Evolutionary conservation across 2,329 filamentous ascomycete species (phyloP), one percentile per base, ranked within the genome.

Genomic region (Plectosphaerella plurivora): DNA sequence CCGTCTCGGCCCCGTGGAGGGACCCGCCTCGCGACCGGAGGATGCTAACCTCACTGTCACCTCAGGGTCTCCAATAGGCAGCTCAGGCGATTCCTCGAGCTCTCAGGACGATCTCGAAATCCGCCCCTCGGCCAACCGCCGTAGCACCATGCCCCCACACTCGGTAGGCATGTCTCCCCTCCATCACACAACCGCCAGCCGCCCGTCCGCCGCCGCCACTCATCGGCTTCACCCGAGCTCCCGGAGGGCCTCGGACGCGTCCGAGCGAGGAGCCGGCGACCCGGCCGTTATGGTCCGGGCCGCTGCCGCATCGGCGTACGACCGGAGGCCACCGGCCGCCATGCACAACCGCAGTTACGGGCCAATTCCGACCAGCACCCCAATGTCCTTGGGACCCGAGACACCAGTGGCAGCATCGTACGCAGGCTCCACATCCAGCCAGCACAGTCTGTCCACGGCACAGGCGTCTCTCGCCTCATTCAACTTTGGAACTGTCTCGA

Each of bases 61-160:
- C 28, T 9, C 7, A 50, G 56, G 51, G 18, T 67, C 63, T 8
- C 64, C 68, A 15, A 61, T 61, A 16, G 66, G 66, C 49, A 75
- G 71, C 59, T 70, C 66, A 15, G 62, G 62, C 52, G 65, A 63
- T 48, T 73, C 70, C 15, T 67, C 60, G 47, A 70, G 66, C 57
- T 72, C 73, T 12, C 63, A 68, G 49, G 72, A 72, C 41, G 72
- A 69, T 36, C 59, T 73, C 39, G 71, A 74, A 57, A 73, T 73
- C 60, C 68, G 62, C 51, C 59, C 63, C 2, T 51, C 53, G 16
- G 60, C 57, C 24, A 60, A 60, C 48, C 22, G 42, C 14, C 45
- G 44, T 39, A 44, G 48, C 25, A 50, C 53, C 18, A 57, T 56
- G 41, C 51, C 51, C 15, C 37, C 47, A 14, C 49, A 35, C 36